Percentiles rank a stretch among this genome's conserved stretches.
Evolutionary conservation across 1,139 yeast species (phyloP).

Genomic region (Geotrichum aggregatum): DNA sequence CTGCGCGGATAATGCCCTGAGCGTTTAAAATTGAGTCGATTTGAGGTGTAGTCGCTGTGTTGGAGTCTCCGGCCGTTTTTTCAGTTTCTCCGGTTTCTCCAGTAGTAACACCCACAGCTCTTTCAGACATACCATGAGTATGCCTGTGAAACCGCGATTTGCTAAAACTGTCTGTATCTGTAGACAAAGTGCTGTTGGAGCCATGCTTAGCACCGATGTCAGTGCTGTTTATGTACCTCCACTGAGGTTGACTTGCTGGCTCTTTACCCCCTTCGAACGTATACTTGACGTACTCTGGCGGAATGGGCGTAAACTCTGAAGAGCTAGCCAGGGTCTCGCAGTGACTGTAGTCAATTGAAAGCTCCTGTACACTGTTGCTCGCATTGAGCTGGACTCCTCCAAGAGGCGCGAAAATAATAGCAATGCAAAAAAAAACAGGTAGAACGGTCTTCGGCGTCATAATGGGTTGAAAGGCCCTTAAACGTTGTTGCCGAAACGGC

Average conservation of each 20-base stretch:
- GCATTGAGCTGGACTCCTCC: conserved; percentile 91
- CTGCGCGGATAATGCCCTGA: too few species aligned
- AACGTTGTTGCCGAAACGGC: conserved; percentile 47
- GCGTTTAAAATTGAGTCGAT: too few species aligned
- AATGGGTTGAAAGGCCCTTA: conserved; percentile 63
- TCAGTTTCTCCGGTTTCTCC: neutral
- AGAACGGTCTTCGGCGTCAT: conserved; percentile 86
- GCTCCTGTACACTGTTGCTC: conserved; percentile 68
- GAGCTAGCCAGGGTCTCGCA: conserved; percentile 60
- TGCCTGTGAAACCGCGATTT: too few species aligned
- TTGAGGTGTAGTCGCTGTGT: neutral
- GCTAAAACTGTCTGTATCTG: too few species aligned
- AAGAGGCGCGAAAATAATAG: conserved; percentile 78
- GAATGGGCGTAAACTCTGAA: conserved; percentile 56
- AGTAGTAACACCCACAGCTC: too few species aligned
- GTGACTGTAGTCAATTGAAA: conserved; percentile 73
- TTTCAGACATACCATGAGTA: too few species aligned
- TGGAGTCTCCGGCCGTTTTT: too few species aligned
- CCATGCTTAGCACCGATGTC: neutral
- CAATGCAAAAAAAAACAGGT: conserved; percentile 70
- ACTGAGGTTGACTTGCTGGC: conserved; percentile 48
- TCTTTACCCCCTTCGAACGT: conserved; percentile 44
- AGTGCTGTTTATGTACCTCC: conserved; percentile 45
- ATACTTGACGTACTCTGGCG: conserved; percentile 51
- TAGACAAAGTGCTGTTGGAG: neutral